Evolutionary conservation across 768 basidiomycete genomes (phyloP), one percentile per base, ranked within the genome.

Genomic region (Coprinopsis cinerea): DNA sequence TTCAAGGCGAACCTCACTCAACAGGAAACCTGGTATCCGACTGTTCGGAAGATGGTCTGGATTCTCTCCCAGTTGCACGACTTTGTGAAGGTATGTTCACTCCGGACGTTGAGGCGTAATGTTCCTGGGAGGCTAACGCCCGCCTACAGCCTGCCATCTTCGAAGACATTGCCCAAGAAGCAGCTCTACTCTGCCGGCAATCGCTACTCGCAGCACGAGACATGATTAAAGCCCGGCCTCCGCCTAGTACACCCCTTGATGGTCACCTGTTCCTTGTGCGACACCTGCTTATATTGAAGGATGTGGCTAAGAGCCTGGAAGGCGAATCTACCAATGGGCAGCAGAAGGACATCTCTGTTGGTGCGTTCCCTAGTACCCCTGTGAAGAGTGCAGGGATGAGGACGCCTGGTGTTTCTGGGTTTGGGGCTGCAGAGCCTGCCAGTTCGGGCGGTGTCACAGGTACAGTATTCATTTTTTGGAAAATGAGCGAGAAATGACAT

Each of bases 101-200:
- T 39, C 9, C 44, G 3, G 9, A 3, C 26, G 14, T 17, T 51
- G 22, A n/a, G 14, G 18, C 24, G 2, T n/a, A n/a, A n/a, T n/a
- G n/a, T n/a, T n/a, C n/a, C n/a, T n/a, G n/a, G n/a, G n/a, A n/a
- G 18, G 9, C 30, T 44, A 11, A n/a, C 37, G 1, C 27, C 50
- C 5, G 14, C 22, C 44, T 43, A 15, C 51, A 98, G 93, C 84
- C 89, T n/a, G 85, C 83, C 1, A 94, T 97, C 51, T 99, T 96
- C 51, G 88, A 93, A 58, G 96, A 99, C 63, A 88, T 98, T 34
- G 93, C 95, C 0, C 90, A 93, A 67, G 94, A 97, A 67, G 91
- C 94, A 0, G 76, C 96, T 26, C 74, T 77, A 11, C 71, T 92
- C 3, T 95, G 93, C 63, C 80, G 85, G 28, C 77, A 85, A 51